These are phyloP conservation scores for Cylindrotheca closterium DNA, from an alignment of 108 stramenopile species.

Conservation along the genomic window DNA sequence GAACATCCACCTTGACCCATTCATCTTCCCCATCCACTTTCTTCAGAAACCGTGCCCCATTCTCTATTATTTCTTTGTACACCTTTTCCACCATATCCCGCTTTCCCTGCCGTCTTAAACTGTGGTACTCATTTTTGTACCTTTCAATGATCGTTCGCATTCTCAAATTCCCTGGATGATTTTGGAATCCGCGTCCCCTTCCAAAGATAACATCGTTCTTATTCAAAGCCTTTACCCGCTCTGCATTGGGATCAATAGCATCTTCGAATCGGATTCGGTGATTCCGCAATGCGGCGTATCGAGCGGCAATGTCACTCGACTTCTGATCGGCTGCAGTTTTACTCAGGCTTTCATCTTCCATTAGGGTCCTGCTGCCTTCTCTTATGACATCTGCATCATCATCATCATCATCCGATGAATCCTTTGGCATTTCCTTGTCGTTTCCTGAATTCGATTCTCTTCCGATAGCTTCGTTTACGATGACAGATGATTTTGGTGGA, in stretches of 20 bases:
- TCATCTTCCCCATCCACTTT: conserved; percentile 14
- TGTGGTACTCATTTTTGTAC: conserved; percentile 3
- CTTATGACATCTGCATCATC: no score
- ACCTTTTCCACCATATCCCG: conserved; percentile 5
- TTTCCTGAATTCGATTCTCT: no score
- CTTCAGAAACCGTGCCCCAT: conserved; percentile 23
- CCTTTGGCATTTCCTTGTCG: no score
- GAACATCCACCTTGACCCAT: conserved; percentile 26
- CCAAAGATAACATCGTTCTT: conserved; percentile 28
- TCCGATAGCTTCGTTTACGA: no score
- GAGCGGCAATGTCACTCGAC: no score
- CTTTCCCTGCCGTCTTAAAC: conserved; percentile 6
- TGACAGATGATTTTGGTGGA: no score
- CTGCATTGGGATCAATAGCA: background rate
- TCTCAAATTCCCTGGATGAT: conserved; percentile 27
- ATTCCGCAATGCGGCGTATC: background rate
- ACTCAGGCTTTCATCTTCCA: no score
- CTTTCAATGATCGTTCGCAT: conserved; percentile 27
- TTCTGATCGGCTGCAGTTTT: no score
- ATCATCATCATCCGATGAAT: no score
- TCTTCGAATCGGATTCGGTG: background rate
- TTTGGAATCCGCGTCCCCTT: conserved; percentile 18
- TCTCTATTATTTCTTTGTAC: background rate
- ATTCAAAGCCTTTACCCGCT: background rate
- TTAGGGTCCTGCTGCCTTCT: no score